Base-by-base conservation (phyloP, 2,329 filamentous ascomycete genomes). In the Neurospora sp. region DNA sequence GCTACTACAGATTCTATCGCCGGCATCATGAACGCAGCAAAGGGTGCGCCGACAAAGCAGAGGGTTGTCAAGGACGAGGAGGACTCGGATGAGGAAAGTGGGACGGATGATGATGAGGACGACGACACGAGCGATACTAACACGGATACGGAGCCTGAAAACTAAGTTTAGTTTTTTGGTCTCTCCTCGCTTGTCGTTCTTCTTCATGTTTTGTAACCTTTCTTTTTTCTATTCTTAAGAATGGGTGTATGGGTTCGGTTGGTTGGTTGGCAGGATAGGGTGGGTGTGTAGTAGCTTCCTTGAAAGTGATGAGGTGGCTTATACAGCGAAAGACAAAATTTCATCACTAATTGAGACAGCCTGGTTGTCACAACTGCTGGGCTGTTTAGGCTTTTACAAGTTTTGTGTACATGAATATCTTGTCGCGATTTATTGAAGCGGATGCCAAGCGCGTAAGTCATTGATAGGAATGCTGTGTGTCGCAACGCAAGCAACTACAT, bases 11-110 rank as follows among this genome's bases (percentile, higher is more conserved):
- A 97, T 81, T 93, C 93, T 1, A 85, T 97, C 74, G 94, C 93
- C 67, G 93, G 93, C 72, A 93, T 97, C 81, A 96, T 97, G 92
- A 90, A 90, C 73, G 91, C 91, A 13, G 87, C 97, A 72, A 96
- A 96, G 83, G 90, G 90, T 13, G 91, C 88, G 40, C 83, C 86
- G 78, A 86, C 84, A 78, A 87, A 84, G 78, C 84, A 83, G 77
- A 85, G 84, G 78, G 83, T 81, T 75, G 78, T 80, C 70, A 80
- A 77, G 36, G 80, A 82, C 66, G 87, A 87, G 2, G 83, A 85
- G 5, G 88, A 91, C 66, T 90, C 87, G 69, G 90, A 92, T 68
- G 93, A 94, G 28, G 93, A 96, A 82, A 96, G 93, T 73, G 91
- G 92, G 73, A 93, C 90, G 17, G 93, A 96, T 72, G 90, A 90